phyloP scores from a whole-genome alignment of 1,284 basidiomycete genomes.

The Fomes fomentarius region DNA sequence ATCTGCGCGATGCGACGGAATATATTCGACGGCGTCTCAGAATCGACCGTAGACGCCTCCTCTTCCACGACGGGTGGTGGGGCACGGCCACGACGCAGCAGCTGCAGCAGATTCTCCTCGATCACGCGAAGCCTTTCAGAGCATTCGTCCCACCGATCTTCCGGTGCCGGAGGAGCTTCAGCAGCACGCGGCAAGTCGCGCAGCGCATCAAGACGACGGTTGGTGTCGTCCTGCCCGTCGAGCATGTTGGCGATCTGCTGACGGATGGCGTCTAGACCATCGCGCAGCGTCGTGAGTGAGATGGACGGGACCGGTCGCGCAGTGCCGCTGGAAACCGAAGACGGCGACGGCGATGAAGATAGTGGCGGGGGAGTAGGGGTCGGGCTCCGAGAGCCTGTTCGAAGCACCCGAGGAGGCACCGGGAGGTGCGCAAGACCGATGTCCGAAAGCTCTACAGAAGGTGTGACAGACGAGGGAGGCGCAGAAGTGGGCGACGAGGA shows the following conservation, averaged over 20 bases:
- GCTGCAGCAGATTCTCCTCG: slow-evolving; percentile 44
- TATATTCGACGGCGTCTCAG: slow-evolving; percentile 28
- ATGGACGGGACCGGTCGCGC: slow-evolving; percentile 41
- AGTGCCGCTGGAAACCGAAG: slow-evolving; percentile 46
- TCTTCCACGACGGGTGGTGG: slow-evolving; percentile 25
- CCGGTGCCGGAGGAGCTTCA: slow-evolving; percentile 6
- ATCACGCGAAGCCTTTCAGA: slow-evolving; percentile 42
- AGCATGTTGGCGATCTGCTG: slow-evolving; percentile 54
- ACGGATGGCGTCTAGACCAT: slow-evolving; percentile 51
- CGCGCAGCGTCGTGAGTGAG: slow-evolving; percentile 43
- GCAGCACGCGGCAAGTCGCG: slow-evolving; percentile 23
- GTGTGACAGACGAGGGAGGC: slow-evolving; percentile 25
- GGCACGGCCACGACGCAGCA: slow-evolving; percentile 24
- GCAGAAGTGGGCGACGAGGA: slow-evolving; percentile 30
- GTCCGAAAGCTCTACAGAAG: slow-evolving; percentile 21
- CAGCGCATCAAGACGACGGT: slow-evolving; percentile 51
- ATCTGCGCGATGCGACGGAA: slow-evolving; percentile 30
- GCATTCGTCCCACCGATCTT: slow-evolving; percentile 39
- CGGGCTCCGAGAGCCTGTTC: slow-evolving; percentile 19
- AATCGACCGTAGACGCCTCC: slow-evolving; percentile 23
- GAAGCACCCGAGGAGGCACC: slow-evolving; percentile 3
- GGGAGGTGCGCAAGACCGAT: slow-evolving; percentile 13
- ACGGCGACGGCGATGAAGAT: slow-evolving; percentile 40
- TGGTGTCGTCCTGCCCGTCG: slow-evolving; percentile 61
- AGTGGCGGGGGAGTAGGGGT: slow-evolving; percentile 34